phyloP scores from a whole-genome alignment of 2,329 filamentous ascomycete genomes.

The Xylaria digitata region DNA sequence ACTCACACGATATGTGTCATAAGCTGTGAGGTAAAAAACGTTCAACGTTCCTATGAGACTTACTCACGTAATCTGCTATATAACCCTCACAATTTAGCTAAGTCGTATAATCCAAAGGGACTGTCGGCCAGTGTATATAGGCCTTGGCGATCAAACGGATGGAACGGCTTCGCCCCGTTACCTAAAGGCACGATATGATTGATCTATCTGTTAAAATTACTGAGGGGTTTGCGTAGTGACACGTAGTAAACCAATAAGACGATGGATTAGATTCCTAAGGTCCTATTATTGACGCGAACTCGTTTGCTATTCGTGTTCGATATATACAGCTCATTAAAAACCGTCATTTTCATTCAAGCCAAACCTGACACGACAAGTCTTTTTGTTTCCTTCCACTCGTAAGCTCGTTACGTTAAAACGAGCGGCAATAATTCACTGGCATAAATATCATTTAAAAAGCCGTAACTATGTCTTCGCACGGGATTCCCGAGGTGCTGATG shows the following conservation, averaged over 20 bases:
- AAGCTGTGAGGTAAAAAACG: too few relatives aligned
- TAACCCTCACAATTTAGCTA: too few relatives aligned
- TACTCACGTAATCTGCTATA: too few relatives aligned
- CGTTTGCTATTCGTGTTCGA: too few relatives aligned
- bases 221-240: too few relatives aligned
- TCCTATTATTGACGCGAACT: too few relatives aligned
- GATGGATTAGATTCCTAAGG: background rate
- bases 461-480: conserved; percentile 52
- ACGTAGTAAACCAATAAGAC: conserved; percentile 4
- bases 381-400: background rate
- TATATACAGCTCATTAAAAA: background rate
- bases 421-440: background rate
- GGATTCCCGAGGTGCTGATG: conserved; percentile 57
- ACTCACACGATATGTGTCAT: too few relatives aligned
- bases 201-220: background rate
- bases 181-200: background rate
- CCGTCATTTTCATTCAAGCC: background rate
- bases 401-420: background rate
- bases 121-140: too few relatives aligned
- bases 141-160: conserved; percentile 12
- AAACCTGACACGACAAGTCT: too few relatives aligned
- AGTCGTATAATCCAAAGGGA: too few relatives aligned
- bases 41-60: too few relatives aligned
- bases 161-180: background rate
- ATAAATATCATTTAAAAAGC: background rate